These are phyloP conservation scores for Leccinum subrobustum DNA, from an alignment of 1,284 basidiomycete species.

Conservation along the genomic window DNA sequence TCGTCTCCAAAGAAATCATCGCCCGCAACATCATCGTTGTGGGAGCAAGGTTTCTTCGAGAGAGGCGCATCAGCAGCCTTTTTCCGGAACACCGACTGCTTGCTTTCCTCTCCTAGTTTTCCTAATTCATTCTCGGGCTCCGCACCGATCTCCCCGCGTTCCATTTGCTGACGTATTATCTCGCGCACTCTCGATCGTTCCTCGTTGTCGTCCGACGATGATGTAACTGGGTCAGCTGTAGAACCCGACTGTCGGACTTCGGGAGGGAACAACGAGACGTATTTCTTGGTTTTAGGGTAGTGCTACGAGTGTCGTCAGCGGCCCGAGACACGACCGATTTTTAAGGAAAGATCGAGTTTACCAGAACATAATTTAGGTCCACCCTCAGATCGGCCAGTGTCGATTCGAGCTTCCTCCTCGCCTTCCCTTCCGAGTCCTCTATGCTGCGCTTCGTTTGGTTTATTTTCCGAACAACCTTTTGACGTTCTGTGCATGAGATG, in stretches of 20 bases:
- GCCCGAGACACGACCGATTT: not conserved
- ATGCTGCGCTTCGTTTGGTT: conserved; percentile 58
- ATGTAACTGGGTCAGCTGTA: conserved; percentile 9
- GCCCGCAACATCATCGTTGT: conserved; percentile 27
- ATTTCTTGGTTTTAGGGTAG: conserved; percentile 81
- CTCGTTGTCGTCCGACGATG: conserved; percentile 24
- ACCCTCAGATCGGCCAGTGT: conserved; percentile 63
- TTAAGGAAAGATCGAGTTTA: conserved; percentile 27
- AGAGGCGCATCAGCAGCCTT: not conserved
- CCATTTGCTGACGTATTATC: conserved; percentile 66
- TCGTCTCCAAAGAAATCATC: conserved; percentile 50
- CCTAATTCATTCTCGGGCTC: conserved; percentile 59
- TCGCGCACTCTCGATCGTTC: conserved; percentile 61
- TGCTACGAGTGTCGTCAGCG: conserved; percentile 45
- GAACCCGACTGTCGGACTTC: conserved; percentile 46
- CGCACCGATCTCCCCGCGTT: conserved; percentile 52
- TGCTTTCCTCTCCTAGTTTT: conserved; percentile 19
- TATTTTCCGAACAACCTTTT: conserved; percentile 77
- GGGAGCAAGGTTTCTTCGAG: conserved; percentile 6
- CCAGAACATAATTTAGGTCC: conserved; percentile 84
- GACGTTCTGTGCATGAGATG: conserved; percentile 54
- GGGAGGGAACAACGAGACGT: conserved; percentile 83
- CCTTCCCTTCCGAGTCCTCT: conserved; percentile 35
- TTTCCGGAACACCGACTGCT: conserved; percentile 6
- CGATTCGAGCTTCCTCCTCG: conserved; percentile 45